These are phyloP conservation scores for Euphorbia pulcherrima DNA, from an alignment of 345 rosid genomes.

Conservation along the genomic window DNA sequence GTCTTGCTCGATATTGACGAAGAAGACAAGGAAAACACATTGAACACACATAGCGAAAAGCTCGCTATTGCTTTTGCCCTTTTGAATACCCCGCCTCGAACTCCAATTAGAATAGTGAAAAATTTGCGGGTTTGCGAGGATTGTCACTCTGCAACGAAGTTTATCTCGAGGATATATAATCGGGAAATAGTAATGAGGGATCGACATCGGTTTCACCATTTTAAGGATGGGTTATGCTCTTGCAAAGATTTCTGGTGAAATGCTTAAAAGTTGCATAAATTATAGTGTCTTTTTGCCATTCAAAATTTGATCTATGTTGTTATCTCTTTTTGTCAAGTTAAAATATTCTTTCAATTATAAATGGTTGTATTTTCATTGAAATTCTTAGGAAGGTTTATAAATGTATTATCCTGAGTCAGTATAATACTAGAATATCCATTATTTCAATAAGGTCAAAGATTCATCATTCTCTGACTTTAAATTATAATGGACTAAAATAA, in stretches of 20 bases:
- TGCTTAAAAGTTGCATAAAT: neutral
- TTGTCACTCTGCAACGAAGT: constrained; percentile 33
- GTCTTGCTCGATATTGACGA: constrained; percentile 37
- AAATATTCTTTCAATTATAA: no score
- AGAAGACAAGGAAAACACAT: constrained; percentile 33
- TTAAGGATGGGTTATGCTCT: constrained; percentile 33
- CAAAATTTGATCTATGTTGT: no score
- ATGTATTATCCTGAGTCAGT: no score
- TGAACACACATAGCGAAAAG: constrained; percentile 33
- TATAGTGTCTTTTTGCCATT: no score
- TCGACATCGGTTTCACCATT: constrained; percentile 35
- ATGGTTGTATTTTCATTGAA: no score
- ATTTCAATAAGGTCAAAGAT: no score
- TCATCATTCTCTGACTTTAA: no score
- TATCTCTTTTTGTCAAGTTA: no score
- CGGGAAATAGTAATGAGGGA: constrained; percentile 38
- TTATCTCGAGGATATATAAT: constrained; percentile 31
- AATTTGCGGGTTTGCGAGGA: constrained; percentile 34
- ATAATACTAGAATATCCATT: no score
- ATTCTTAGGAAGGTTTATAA: no score
- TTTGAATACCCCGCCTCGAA: constrained; percentile 27
- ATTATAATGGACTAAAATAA: no score
- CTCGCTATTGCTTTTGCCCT: constrained; percentile 36
- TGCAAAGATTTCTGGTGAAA: constrained; percentile 37
- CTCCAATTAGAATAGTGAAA: constrained; percentile 33